Evolutionary conservation across 2,329 filamentous ascomycete species (phyloP), one percentile per base, ranked within the genome.

Genomic region (Cercospora sp.): DNA sequence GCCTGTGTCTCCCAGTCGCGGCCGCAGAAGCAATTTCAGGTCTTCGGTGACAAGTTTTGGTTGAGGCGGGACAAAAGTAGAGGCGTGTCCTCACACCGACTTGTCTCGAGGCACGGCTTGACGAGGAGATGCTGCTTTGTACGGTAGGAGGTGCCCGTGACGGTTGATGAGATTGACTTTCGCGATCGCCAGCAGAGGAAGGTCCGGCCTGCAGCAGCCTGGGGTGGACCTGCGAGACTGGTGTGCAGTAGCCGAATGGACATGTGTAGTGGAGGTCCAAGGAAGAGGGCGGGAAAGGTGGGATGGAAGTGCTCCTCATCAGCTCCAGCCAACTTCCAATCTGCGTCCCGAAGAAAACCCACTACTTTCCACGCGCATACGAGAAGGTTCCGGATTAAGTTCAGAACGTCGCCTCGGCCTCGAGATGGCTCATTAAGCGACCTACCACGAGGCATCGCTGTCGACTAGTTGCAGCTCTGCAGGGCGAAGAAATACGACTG

Each of bases 101-200:
- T 59, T 59, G 39, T 58, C 33, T 36, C 30, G 9, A 63, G 31
- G 55, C 55, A 28, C 31, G 30, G 2, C 31, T 58, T 12, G 28
- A 58, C 55, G 55, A 58, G 16, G 55, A 33, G 28, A 31, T 18
- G 55, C n/a, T 58, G 55, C 55, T 36, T 31, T 58, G 31, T 53
- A 13, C 20, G 10, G 48, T 58, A 58, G 28, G 55, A 58, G 55
- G 55, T 58, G 57, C 45, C 18, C 33, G 53, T 59, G 36, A 65
- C 39, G 33, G 42, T 13, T 48, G 61, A 53, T 53, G 55, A 64
- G 66, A 67, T 67, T 67, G 60, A 58, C 53, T 67, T 67, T 64
- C 39, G 61, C 66, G 64, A 66, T 66, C 59, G 64, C 39, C 64
- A 66, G 59, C 64, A 58, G 20, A 59, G 26, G 31, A 45, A 42